phyloP scores from a whole-genome alignment of 352 stramenopile genomes.

The Phytophthora crassamura region DNA sequence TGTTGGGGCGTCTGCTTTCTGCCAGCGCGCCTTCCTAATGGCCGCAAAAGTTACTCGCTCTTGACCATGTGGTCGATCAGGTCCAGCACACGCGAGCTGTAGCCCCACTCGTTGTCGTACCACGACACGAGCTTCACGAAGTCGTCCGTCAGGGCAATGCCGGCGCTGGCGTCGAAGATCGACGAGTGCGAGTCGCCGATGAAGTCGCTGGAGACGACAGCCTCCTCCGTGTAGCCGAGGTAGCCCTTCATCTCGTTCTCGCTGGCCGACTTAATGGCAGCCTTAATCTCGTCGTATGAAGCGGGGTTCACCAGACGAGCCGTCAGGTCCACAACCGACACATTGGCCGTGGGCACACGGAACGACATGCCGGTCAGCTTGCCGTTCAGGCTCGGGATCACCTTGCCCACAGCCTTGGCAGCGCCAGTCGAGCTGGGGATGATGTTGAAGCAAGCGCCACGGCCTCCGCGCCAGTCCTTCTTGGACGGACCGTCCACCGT shows the following conservation, averaged over 20 bases:
- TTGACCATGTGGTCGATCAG: conserved; percentile 94
- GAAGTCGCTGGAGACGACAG: conserved; percentile 98
- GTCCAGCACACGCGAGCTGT: conserved; percentile 96
- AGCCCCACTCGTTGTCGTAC: conserved; percentile 99
- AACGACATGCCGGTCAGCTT: conserved; percentile 94
- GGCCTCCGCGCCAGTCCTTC: conserved; percentile 98
- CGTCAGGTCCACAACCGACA: conserved; percentile 92
- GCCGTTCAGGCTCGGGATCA: conserved; percentile 92
- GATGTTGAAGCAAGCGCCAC: conserved; percentile 98
- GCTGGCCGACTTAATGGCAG: conserved; percentile 93
- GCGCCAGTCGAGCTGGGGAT: conserved; percentile 98
- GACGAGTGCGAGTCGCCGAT: conserved; percentile 85
- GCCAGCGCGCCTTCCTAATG: not conserved
- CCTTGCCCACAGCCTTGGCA: conserved; percentile 81
- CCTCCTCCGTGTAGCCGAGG: conserved; percentile 98
- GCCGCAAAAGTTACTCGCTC: conserved; percentile 37
- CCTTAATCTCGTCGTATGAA: conserved; percentile 98
- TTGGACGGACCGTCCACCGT: conserved; percentile 97
- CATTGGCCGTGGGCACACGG: conserved; percentile 90
- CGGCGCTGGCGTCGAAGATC: conserved; percentile 18
- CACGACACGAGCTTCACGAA: conserved; percentile 99
- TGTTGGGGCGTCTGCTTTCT: no score
- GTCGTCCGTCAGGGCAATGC: conserved; percentile 88
- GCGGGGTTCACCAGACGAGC: conserved; percentile 83
- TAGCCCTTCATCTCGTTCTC: conserved; percentile 96